Evolutionary conservation across 2,329 filamentous ascomycete genomes (phyloP), one percentile per base, ranked within the genome.

Genomic region (Penicillium concentricum): DNA sequence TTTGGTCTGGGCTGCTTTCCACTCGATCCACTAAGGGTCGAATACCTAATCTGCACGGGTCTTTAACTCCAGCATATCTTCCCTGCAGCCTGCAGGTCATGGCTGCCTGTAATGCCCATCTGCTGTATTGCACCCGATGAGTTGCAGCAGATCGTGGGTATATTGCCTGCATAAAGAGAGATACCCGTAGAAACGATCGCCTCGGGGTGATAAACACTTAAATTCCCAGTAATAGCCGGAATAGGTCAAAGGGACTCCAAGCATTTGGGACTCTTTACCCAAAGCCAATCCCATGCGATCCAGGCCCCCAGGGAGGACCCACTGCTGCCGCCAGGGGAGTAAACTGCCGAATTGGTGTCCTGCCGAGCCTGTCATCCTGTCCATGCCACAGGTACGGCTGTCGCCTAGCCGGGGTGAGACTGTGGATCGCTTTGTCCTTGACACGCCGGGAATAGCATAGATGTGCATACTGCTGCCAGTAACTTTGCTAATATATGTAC

Each of bases 391-490:
- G 63, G 57, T 22, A 43, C 47, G 57, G 56, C 43, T 61, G 61
- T 65, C 63, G 61, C 62, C 61, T 54, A 60, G 58, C 61, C 58
- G 61, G 59, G 54, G 64, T 57, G 61, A 63, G 58, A 56, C 58
- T 44, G 62, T 69, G 60, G 59, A 62, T 61, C 57, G 47, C 38
- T 38, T 41, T 24, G 50, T 63, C 61, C 63, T 60, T 61, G 60
- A 61, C 60, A 63, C 56, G 54, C 61, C 55, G 51, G 54, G 53
- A 52, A 42, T 39, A 63, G 63, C 51, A 65, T 67, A 54, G 63
- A 63, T 67, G 51, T 67, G 61, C 64, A 66, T 66, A 63, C 63
- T 66, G 58, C 60, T 58, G 58, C 58, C 58, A 59, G 43, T 54
- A 51, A 58, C 54, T 58, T 56, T 53, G 51, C 46, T 60, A 48